Conservation (phyloP, 768 basidiomycete species). For the Gyrodon lividus region DNA sequence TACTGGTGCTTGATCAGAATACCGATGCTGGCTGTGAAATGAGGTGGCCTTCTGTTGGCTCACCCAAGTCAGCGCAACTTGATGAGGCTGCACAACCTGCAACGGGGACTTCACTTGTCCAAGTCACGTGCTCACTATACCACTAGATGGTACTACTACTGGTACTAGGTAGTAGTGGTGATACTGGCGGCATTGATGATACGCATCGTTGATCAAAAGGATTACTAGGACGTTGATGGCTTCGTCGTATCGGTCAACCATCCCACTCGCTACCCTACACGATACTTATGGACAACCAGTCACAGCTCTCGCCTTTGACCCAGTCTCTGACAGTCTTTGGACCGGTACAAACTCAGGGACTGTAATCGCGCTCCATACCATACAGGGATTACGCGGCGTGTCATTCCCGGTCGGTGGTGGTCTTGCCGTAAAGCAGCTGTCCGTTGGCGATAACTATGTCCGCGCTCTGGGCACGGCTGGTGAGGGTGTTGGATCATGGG, state of each 20-base stretch:
- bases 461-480: conserved; percentile 59
- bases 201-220: background rate
- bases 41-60: too few species aligned
- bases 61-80: too few species aligned
- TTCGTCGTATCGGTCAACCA: conserved; percentile 19
- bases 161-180: too few species aligned
- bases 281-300: conserved; percentile 43
- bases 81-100: too few species aligned
- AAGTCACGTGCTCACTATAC: too few species aligned
- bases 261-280: conserved; percentile 14
- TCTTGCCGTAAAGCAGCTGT: conserved; percentile 70
- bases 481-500: conserved; percentile 74
- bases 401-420: conserved; percentile 69
- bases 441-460: conserved; percentile 78
- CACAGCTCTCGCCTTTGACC: conserved; percentile 84
- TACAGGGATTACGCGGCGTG: conserved; percentile 64
- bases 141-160: too few species aligned
- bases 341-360: conserved; percentile 71
- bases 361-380: conserved; percentile 66
- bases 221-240: conserved; percentile 6
- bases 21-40: too few species aligned
- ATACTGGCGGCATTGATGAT: too few species aligned
- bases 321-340: conserved; percentile 89
- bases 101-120: too few species aligned
- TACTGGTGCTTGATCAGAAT: too few species aligned